A percentile compares a stretch with the other conserved stretches of the same genome.
Evolutionary conservation across 1,284 basidiomycete species (phyloP).

Genomic region (Blastosporella zonata): DNA sequence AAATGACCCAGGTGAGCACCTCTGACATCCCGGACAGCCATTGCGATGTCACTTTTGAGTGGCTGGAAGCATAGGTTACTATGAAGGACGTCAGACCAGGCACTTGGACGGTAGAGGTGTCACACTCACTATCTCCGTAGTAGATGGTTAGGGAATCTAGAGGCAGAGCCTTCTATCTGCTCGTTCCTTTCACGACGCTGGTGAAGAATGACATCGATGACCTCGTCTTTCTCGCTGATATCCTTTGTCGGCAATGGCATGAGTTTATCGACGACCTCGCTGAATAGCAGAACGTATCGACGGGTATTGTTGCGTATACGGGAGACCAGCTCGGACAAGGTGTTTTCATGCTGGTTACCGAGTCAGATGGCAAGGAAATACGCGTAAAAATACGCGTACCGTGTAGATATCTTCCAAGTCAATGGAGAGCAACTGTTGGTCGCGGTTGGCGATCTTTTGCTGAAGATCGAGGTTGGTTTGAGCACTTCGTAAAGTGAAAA

Average conservation of each 20-base stretch:
- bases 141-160: slow-evolving; percentile 86
- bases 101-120: neutral
- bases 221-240: slow-evolving; percentile 85
- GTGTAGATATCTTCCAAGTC: slow-evolving; percentile 79
- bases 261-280: slow-evolving; percentile 86
- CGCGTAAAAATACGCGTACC: slow-evolving; percentile 37
- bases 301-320: slow-evolving; percentile 85
- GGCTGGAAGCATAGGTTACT: slow-evolving; percentile 96
- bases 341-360: slow-evolving; percentile 57
- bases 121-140: slow-evolving; percentile 88
- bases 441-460: slow-evolving; percentile 92
- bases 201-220: slow-evolving; percentile 92
- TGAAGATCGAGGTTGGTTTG: slow-evolving; percentile 31
- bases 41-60: slow-evolving; percentile 63
- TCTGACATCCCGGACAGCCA: slow-evolving; percentile 91
- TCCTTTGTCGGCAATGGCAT: slow-evolving; percentile 88
- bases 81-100: slow-evolving; percentile 21
- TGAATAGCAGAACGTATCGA: slow-evolving; percentile 89
- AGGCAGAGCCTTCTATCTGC: slow-evolving; percentile 63
- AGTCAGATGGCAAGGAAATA: slow-evolving; percentile 8
- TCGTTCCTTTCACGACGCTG: slow-evolving; percentile 89
- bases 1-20: slow-evolving; percentile 86
- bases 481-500: slow-evolving; percentile 28
- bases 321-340: slow-evolving; percentile 62
- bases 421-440: slow-evolving; percentile 81